Conservation (phyloP, 768 basidiomycete genomes). For the Multifurca ochricompacta region DNA sequence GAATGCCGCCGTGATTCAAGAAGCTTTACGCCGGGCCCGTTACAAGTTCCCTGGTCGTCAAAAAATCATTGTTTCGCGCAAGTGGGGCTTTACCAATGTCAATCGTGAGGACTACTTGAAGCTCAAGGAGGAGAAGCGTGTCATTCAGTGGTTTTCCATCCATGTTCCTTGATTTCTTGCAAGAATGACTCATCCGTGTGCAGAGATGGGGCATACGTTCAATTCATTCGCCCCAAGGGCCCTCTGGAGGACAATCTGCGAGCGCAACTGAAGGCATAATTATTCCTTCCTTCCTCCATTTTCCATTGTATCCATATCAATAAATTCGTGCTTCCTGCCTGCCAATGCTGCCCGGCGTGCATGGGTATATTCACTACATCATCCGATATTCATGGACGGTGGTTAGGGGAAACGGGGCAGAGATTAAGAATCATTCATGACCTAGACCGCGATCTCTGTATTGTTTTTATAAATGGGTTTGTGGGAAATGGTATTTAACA, state of each 20-base stretch:
- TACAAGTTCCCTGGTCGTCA: slow-evolving; percentile 99
- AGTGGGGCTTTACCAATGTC: slow-evolving; percentile 99
- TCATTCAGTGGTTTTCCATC: slow-evolving; percentile 66
- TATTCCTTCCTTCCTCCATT: too few species aligned
- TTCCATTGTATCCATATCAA: slow-evolving; percentile 26
- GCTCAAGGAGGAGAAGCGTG: slow-evolving; percentile 85
- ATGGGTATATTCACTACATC: slow-evolving; percentile 63
- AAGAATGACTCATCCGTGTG: slow-evolving; percentile 11
- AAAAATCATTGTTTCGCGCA: slow-evolving; percentile 95
- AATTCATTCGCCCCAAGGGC: slow-evolving; percentile 88
- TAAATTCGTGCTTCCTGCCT: too few species aligned
- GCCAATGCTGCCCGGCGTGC: slow-evolving; percentile 17
- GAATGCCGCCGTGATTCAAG: slow-evolving; percentile 84
- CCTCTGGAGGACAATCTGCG: slow-evolving; percentile 79
- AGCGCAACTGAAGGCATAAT: slow-evolving; percentile 69
- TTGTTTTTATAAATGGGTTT: slow-evolving; percentile 13
- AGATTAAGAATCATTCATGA: slow-evolving; percentile 36
- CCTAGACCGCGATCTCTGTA: slow-evolving; percentile 17
- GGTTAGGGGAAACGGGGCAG: slow-evolving; percentile 83
- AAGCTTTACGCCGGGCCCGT: slow-evolving; percentile 93
- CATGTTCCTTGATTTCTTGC: background rate
- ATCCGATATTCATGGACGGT: slow-evolving; percentile 45
- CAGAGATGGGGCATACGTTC: slow-evolving; percentile 92
- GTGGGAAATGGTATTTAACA: slow-evolving; percentile 11
- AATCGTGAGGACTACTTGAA: slow-evolving; percentile 81